phyloP scores from a whole-genome alignment of 805 yeast species.

The Myxozyma lipomycoides region DNA sequence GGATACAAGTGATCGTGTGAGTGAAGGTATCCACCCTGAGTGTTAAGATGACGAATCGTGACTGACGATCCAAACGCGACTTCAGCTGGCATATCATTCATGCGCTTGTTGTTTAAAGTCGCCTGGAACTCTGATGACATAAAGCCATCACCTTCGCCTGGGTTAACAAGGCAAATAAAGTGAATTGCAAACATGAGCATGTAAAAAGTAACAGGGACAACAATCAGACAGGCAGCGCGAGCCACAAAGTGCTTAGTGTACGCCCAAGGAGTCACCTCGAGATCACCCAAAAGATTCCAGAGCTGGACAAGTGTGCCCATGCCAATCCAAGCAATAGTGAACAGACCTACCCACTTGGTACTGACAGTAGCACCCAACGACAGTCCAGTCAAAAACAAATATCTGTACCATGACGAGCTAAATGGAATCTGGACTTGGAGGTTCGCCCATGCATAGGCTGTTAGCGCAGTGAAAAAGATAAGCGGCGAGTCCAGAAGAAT shows the following conservation, averaged over 20 bases:
- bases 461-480: conserved; percentile 43
- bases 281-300: conserved; percentile 72
- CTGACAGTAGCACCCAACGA: conserved; percentile 54
- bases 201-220: conserved; percentile 59
- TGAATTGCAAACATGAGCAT: conserved; percentile 55
- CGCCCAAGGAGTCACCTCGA: conserved; percentile 37
- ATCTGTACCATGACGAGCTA: conserved; percentile 50
- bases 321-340: conserved; percentile 64
- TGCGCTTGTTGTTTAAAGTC: conserved; percentile 45
- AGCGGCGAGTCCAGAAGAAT: conserved; percentile 47
- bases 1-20: conserved; percentile 65
- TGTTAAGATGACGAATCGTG: conserved; percentile 63
- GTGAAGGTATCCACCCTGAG: conserved; percentile 75
- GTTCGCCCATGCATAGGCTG: conserved; percentile 51
- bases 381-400: conserved; percentile 46
- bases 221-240: conserved; percentile 45
- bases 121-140: conserved; percentile 68
- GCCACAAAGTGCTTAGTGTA: conserved; percentile 43
- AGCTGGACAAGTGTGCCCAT: conserved; percentile 47
- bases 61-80: conserved; percentile 70
- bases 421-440: conserved; percentile 48
- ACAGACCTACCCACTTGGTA: conserved; percentile 67
- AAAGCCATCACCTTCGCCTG: conserved; percentile 58
- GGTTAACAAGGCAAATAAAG: conserved; percentile 43
- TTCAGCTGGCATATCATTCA: conserved; percentile 53